These are phyloP conservation scores for Sarocladium brachiariae DNA, from an alignment of 2,329 filamentous ascomycete species.

Conservation along the genomic window DNA sequence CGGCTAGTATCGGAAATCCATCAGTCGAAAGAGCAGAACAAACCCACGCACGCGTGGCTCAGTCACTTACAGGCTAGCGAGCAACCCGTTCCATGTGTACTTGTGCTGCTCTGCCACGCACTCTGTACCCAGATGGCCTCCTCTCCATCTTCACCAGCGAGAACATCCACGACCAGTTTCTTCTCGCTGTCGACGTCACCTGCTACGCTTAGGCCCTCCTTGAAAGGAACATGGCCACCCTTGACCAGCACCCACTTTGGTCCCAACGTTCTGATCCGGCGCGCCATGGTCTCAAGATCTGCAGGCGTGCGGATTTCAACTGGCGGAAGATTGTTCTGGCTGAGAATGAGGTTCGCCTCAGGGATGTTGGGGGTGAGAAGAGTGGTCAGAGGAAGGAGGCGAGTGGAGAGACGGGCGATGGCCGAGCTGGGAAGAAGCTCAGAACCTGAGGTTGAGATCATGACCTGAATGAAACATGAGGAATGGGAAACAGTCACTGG, in stretches of 20 bases:
- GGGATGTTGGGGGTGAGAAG: constrained; percentile 73
- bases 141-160: constrained; percentile 53
- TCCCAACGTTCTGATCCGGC: constrained; percentile 58
- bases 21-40: background rate
- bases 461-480: too few relatives aligned
- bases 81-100: constrained; percentile 93
- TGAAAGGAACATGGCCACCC: constrained; percentile 82
- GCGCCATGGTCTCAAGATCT: constrained; percentile 64
- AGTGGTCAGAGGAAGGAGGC: constrained; percentile 59
- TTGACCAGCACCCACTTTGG: constrained; percentile 80
- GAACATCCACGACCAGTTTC: constrained; percentile 67
- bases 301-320: constrained; percentile 45
- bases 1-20: constrained; percentile 40
- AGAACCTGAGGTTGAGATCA: constrained; percentile 80
- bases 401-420: constrained; percentile 49
- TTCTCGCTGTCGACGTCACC: constrained; percentile 47
- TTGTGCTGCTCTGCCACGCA: constrained; percentile 63
- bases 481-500: too few relatives aligned
- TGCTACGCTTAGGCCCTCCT: constrained; percentile 53
- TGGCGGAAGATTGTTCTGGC: constrained; percentile 37
- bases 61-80: constrained; percentile 80
- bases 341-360: constrained; percentile 61
- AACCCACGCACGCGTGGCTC: background rate
- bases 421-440: constrained; percentile 60
- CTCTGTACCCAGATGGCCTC: constrained; percentile 59